Percentiles rank a stretch among this genome's conserved stretches.
These are phyloP conservation scores for Salix viminalis DNA, from an alignment of 345 rosid genomes.

Conservation along the genomic window DNA sequence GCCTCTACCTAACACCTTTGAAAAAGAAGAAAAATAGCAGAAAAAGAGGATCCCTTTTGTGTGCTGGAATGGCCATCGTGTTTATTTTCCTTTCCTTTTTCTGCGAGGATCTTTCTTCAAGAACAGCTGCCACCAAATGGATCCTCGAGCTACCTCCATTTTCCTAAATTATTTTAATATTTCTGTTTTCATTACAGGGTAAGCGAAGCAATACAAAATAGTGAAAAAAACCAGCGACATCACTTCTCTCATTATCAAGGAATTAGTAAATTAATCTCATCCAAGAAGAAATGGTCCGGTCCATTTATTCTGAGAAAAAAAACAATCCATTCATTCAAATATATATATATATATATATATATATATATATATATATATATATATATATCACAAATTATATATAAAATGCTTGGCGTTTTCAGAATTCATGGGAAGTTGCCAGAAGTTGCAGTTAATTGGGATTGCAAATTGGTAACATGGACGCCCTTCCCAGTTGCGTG, in stretches of 20 bases:
- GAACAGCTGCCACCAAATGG: not conserved
- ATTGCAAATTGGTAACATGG: not conserved
- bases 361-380: no score
- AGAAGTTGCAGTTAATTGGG: no score
- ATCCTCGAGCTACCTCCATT: not conserved
- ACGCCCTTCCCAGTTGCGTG: not conserved
- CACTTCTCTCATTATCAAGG: no score
- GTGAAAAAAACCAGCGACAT: no score
- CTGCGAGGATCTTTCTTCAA: not conserved
- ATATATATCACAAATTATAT: no score
- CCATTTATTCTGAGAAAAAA: no score
- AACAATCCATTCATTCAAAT: no score
- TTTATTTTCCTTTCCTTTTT: not conserved
- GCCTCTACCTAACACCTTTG: conserved; percentile 50
- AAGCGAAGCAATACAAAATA: not conserved
- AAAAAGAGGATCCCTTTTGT: conserved; percentile 19
- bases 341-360: no score
- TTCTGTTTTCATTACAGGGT: not conserved
- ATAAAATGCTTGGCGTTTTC: no score
- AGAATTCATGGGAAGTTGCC: no score
- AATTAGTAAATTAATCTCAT: no score
- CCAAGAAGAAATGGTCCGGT: no score
- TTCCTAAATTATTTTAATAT: not conserved
- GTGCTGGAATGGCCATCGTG: not conserved
- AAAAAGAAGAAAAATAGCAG: conserved; percentile 19